Percentiles rank a stretch among this genome's conserved stretches.
phyloP scores from a whole-genome alignment of 2,329 filamentous ascomycete genomes.

The Penicillium sp. region DNA sequence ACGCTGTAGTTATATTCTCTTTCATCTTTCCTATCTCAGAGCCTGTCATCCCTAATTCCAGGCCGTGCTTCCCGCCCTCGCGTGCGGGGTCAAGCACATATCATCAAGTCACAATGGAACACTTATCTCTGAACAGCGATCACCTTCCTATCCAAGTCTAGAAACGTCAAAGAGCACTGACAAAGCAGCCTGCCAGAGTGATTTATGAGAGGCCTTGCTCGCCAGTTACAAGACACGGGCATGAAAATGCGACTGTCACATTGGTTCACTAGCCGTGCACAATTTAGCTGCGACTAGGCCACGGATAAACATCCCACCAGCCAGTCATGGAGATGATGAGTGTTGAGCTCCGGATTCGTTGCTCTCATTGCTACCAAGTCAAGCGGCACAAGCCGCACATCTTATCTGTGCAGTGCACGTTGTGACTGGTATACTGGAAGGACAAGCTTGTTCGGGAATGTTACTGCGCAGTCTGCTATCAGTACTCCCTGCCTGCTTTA shows the following conservation, averaged over 20 bases:
- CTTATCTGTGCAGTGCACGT: not conserved
- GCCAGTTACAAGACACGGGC: not conserved
- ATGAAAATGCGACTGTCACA: not conserved
- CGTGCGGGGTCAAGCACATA: not conserved
- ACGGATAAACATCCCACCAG: not conserved
- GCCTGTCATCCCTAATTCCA: not conserved
- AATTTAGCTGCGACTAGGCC: not conserved
- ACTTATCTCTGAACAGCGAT: not conserved
- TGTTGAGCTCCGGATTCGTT: not conserved
- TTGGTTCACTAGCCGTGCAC: not conserved
- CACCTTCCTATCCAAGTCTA: not conserved
- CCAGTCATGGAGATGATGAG: not conserved
- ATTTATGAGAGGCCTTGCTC: not conserved
- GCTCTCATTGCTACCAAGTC: not conserved
- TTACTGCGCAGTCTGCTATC: not conserved
- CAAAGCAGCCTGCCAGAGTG: not conserved
- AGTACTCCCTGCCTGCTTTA: not conserved
- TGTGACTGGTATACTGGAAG: not conserved
- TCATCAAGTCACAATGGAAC: not conserved
- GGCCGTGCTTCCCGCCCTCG: not conserved
- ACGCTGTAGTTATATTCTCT: not conserved
- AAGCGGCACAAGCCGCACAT: not conserved
- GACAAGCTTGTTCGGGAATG: not conserved
- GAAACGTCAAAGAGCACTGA: not conserved
- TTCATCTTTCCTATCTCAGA: not conserved